Evolutionary conservation across 2,329 filamentous ascomycete genomes (phyloP).

Genomic region (Pseudocercospora fuligena): DNA sequence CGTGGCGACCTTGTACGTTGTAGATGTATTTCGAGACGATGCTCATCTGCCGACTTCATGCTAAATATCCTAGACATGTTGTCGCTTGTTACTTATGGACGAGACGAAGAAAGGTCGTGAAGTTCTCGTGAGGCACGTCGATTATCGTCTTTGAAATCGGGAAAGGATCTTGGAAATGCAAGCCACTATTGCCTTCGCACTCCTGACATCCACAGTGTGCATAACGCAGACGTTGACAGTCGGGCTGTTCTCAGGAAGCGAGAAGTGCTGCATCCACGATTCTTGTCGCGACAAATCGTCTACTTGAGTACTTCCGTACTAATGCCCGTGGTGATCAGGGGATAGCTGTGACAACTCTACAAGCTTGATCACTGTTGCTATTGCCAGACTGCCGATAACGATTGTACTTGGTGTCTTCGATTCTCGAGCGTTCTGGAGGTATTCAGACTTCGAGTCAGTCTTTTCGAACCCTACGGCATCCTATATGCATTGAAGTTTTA

Average conservation of each 20-base stretch:
- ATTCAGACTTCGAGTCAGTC: background rate
- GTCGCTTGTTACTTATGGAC: background rate
- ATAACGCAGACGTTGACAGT: background rate
- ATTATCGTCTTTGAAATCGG: background rate
- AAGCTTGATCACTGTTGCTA: background rate
- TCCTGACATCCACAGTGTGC: background rate
- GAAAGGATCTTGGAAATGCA: background rate
- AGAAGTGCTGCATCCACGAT: background rate
- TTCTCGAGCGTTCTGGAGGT: background rate
- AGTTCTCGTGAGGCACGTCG: background rate
- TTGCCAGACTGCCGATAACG: background rate
- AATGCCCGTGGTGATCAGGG: conserved; percentile 8
- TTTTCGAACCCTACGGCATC: background rate
- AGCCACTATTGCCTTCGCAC: background rate
- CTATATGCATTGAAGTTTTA: background rate
- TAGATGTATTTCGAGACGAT: background rate
- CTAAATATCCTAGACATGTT: background rate
- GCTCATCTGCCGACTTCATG: background rate
- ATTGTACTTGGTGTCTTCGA: background rate
- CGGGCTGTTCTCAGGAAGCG: background rate
- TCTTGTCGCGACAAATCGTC: background rate
- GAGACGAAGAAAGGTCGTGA: background rate
- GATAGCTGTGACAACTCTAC: background rate
- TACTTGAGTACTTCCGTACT: background rate
- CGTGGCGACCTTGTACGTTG: background rate